Evolutionary conservation across 768 basidiomycete species (phyloP), one percentile per base, ranked within the genome.

Genomic region (Boletus vermiculosoides): DNA sequence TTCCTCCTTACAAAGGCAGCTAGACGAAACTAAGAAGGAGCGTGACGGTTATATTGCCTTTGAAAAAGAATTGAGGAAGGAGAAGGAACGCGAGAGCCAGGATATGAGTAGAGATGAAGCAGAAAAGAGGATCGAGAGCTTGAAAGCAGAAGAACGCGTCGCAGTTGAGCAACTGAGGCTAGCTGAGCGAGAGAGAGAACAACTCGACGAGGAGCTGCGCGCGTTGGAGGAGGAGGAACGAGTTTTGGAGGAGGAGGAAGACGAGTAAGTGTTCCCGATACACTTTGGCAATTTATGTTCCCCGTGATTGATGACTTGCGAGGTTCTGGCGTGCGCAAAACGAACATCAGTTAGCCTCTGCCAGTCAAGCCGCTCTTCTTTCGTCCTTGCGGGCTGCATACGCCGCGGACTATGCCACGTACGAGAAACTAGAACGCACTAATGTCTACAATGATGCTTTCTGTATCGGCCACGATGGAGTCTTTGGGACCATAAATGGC

Each of bases 401-500:
- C 63, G 85, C 86, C 22, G 83, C 87, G 23, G 92, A 92, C 65
- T 80, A 87, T 20, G 82, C 80, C 12, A 87, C 86, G 4, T 78
- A 91, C 16, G 91, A 93, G 68, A 90, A 91, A 71, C 79, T 97
- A 12, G 90, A 94, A 67, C 83, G 88, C 51, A 93, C 93, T 3
- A 97, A 97, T 67, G 94, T 97, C 23, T 96, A 96, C 76, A 94
- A 94, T 58, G 94, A 97, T 64, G 91, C 93, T 0, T 97, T 97
- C 68, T 94, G 92, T 66, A 95, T 96, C 62, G 93, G 94, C 3
- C 92, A 94, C 59, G 94, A 96, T 65, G 92, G 92, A 6, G 89
- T 90, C 1, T 94, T 98, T 66, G 97, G 94, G 2, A 98, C 96
- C n/a, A 98, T 99, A 72, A 98, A 98, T 65, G 94, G 94, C 3